These are phyloP conservation scores for Acephala macrosclerotiorum DNA, from an alignment of 2,329 filamentous ascomycete species.

Conservation along the genomic window DNA sequence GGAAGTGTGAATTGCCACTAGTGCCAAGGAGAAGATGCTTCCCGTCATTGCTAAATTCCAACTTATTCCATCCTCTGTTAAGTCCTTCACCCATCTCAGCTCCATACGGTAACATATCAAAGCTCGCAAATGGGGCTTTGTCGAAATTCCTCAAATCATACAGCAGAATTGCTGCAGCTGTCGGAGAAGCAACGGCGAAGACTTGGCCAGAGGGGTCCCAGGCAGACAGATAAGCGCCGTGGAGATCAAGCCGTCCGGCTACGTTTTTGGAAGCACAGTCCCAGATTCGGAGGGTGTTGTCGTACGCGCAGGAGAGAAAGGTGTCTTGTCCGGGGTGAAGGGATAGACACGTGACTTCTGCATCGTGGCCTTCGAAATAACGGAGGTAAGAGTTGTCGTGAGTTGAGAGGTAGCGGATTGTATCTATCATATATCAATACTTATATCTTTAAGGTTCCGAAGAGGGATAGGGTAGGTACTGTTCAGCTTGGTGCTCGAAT, in stretches of 20 bases:
- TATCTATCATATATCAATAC: conserved; percentile 59
- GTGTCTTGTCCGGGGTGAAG: conserved; percentile 88
- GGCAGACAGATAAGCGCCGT: conserved; percentile 81
- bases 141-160: conserved; percentile 96
- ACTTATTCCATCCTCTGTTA: conserved; percentile 80
- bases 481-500: conserved; percentile 95
- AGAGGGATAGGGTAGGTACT: conserved; percentile 54
- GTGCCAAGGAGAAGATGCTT: conserved; percentile 87
- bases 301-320: conserved; percentile 90
- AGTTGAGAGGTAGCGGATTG: conserved; percentile 84
- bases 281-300: conserved; percentile 93
- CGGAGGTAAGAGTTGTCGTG: conserved; percentile 97
- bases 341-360: conserved; percentile 80
- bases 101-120: conserved; percentile 70
- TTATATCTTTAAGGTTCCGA: neutral
- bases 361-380: conserved; percentile 93
- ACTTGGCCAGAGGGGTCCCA: conserved; percentile 93
- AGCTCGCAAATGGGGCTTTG: conserved; percentile 85
- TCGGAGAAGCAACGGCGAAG: conserved; percentile 87
- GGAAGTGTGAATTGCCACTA: conserved; percentile 82
- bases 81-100: conserved; percentile 61
- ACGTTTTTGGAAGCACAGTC: conserved; percentile 77
- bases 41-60: conserved; percentile 97
- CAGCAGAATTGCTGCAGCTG: conserved; percentile 80
- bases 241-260: conserved; percentile 81